Percentiles rank a stretch among this genome's conserved stretches.
Evolutionary conservation across 2,329 filamentous ascomycete genomes (phyloP).

Genomic region (Atkinsonella texensis): DNA sequence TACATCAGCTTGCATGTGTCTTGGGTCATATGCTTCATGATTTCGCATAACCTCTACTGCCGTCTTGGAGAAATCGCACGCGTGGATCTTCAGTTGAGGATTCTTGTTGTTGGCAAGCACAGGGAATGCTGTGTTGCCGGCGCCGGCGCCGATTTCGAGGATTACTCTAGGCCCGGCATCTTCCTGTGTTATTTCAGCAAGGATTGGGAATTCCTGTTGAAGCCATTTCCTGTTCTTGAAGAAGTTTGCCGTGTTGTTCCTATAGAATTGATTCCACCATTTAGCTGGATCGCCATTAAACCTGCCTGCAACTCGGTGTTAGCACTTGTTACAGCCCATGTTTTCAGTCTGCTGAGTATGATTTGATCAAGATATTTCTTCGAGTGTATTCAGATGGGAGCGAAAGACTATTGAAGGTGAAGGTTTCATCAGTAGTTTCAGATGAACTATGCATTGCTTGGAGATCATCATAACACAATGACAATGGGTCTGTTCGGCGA

Average conservation of each 20-base stretch:
- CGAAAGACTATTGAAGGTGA: conserved; percentile 50
- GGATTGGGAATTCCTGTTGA: conserved; percentile 83
- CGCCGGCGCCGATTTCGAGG: conserved; percentile 87
- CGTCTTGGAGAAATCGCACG: conserved; percentile 92
- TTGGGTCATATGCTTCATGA: conserved; percentile 62
- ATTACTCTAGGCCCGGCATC: conserved; percentile 59
- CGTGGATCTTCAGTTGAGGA: conserved; percentile 68
- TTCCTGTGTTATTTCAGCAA: conserved; percentile 61
- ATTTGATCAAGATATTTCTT: background rate
- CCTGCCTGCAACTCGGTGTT: conserved; percentile 42
- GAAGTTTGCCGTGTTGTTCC: conserved; percentile 94
- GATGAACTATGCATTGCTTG: conserved; percentile 57
- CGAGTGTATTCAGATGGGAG: conserved; percentile 51
- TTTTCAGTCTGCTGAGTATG: background rate
- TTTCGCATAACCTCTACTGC: conserved; percentile 85
- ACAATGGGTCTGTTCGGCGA: background rate
- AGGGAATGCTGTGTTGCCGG: conserved; percentile 93
- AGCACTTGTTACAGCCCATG: conserved; percentile 17
- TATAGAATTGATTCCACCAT: conserved; percentile 98
- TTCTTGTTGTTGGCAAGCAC: conserved; percentile 79
- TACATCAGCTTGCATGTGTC: conserved; percentile 74
- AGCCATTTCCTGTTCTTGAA: conserved; percentile 99
- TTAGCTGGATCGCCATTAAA: conserved; percentile 87
- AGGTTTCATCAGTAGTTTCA: conserved; percentile 50
- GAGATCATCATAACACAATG: conserved; percentile 43